Percentiles rank a stretch among this genome's conserved stretches.
Conservation (phyloP, 129 eudicot species). For the Saussurea involucrata region DNA sequence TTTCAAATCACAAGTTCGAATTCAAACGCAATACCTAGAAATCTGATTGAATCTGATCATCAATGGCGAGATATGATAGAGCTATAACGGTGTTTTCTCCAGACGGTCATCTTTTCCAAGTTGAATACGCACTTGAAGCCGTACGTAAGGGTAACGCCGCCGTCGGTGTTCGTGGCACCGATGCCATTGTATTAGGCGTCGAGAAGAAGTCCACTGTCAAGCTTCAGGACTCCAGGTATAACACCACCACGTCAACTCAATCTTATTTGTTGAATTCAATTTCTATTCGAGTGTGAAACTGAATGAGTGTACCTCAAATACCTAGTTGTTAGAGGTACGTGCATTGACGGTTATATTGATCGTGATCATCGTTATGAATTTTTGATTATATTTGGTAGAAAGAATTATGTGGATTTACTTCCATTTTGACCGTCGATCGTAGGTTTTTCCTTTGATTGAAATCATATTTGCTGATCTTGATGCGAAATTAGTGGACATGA, state of each 20-base stretch:
- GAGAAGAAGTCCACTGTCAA: constrained; percentile 91
- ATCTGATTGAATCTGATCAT: background rate
- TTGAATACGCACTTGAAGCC: constrained; percentile 91
- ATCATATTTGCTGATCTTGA: background rate
- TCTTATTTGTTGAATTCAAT: background rate
- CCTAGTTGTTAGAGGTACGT: background rate
- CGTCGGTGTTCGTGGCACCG: constrained; percentile 93
- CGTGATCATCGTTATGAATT: background rate
- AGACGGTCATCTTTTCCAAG: constrained; percentile 92
- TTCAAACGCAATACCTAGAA: background rate
- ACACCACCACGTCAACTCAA: background rate
- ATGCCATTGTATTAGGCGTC: constrained; percentile 76
- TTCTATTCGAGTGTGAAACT: no score
- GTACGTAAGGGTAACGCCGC: constrained; percentile 97
- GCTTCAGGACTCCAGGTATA: constrained; percentile 92
- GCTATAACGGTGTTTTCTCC: constrained; percentile 93
- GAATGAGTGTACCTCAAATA: background rate
- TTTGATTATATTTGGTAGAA: background rate
- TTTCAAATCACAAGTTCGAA: background rate
- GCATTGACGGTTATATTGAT: background rate
- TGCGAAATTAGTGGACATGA: background rate
- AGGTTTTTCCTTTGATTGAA: background rate
- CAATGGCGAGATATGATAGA: constrained; percentile 88
- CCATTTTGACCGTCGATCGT: background rate
- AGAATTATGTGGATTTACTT: background rate